Percentiles rank a stretch among this genome's conserved stretches.
phyloP scores from a whole-genome alignment of 768 basidiomycete species.

The Tricholoma flavovirens region DNA sequence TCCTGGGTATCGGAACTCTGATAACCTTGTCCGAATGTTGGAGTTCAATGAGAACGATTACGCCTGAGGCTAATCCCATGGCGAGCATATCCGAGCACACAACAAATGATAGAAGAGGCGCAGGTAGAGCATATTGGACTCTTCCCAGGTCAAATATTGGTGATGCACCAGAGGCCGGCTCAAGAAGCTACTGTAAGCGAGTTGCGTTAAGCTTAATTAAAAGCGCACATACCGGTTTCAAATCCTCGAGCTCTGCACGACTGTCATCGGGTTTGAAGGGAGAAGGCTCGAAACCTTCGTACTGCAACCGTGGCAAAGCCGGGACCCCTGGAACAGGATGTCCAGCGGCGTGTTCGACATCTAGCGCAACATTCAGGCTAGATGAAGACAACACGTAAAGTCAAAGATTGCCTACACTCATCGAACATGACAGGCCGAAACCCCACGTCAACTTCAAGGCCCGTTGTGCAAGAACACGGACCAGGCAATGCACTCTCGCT shows the following conservation, averaged over 20 bases:
- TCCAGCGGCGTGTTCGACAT: conserved; percentile 77
- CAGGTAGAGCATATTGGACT: conserved; percentile 86
- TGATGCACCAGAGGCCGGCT: conserved; percentile 30
- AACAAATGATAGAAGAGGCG: conserved; percentile 74
- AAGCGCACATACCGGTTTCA: conserved; percentile 20
- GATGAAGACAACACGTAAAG: conserved; percentile 7
- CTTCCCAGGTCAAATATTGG: conserved; percentile 79
- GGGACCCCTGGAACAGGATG: conserved; percentile 34
- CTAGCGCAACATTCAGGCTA: too few relatives aligned
- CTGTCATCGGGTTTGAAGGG: conserved; percentile 48
- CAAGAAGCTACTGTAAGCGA: conserved; percentile 20
- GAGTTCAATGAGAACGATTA: conserved; percentile 85
- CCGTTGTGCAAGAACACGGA: too few relatives aligned
- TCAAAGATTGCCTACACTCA: conserved; percentile 46
- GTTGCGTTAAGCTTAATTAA: neutral
- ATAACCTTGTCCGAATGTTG: conserved; percentile 81
- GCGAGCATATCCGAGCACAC: conserved; percentile 84
- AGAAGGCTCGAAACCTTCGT: conserved; percentile 85
- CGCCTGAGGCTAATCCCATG: conserved; percentile 74
- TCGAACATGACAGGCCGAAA: conserved; percentile 46
- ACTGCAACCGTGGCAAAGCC: conserved; percentile 58
- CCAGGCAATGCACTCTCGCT: too few relatives aligned
- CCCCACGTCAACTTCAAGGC: neutral
- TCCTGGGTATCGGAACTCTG: conserved; percentile 71
- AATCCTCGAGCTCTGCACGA: conserved; percentile 36